Percentiles rank a stretch among this genome's conserved stretches.
Conservation (phyloP, 345 rosid genomes). For the Sisymbrium altissimum region DNA sequence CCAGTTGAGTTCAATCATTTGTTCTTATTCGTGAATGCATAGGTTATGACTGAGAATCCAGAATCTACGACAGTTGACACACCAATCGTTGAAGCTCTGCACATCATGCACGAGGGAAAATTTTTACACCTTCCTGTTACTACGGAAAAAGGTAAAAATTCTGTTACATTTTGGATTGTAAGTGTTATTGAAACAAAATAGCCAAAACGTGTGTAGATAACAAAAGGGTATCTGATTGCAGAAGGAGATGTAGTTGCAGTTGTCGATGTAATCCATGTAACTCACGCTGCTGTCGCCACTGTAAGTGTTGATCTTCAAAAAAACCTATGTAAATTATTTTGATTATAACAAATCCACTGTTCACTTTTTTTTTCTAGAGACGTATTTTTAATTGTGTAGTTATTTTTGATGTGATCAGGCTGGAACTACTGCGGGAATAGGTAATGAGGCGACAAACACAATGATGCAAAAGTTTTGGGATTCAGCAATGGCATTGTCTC, state of each 20-base stretch:
- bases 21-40: slow-evolving; percentile 18
- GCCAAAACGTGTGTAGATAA: slow-evolving; percentile 21
- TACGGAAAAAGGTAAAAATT: slow-evolving; percentile 62
- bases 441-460: slow-evolving; percentile 66
- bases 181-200: background rate
- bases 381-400: background rate
- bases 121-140: slow-evolving; percentile 97
- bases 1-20: background rate
- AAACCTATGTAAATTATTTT: background rate
- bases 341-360: background rate
- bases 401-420: slow-evolving; percentile 42
- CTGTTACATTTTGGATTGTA: background rate
- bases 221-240: slow-evolving; percentile 37
- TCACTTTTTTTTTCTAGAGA: background rate
- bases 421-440: slow-evolving; percentile 68
- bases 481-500: slow-evolving; percentile 83
- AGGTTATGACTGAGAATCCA: slow-evolving; percentile 99
- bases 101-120: slow-evolving; percentile 93
- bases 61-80: slow-evolving; percentile 85
- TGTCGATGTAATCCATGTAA: slow-evolving; percentile 81
- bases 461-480: slow-evolving; percentile 99
- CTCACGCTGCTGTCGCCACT: slow-evolving; percentile 97
- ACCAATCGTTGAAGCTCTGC: slow-evolving; percentile 94
- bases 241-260: slow-evolving; percentile 83
- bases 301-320: slow-evolving; percentile 42